phyloP scores from a whole-genome alignment of 2,329 filamentous ascomycete species.

The Cryphonectria parasitica region DNA sequence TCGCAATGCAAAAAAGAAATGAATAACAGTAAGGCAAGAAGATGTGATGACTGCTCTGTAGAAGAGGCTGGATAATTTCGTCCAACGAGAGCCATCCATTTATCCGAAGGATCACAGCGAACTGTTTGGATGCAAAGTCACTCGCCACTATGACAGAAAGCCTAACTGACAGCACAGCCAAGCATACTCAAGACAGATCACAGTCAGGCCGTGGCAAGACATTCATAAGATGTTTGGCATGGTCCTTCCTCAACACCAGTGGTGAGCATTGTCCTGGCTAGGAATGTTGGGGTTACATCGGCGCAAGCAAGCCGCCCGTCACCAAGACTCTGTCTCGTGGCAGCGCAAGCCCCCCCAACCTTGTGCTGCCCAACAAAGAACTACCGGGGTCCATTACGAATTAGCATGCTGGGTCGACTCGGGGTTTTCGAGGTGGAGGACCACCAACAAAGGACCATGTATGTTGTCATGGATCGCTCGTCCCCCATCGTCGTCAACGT shows the following conservation, averaged over 20 bases:
- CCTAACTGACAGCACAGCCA: background rate
- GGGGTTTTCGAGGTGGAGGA: background rate
- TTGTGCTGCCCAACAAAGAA: slow-evolving; percentile 9
- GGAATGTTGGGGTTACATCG: slow-evolving; percentile 13
- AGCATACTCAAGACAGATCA: background rate
- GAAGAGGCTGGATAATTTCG: background rate
- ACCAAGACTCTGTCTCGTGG: background rate
- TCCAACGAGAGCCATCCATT: background rate
- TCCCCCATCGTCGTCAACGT: background rate
- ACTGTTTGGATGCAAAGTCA: background rate
- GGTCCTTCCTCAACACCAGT: background rate
- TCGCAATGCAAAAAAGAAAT: background rate
- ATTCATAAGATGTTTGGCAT: background rate
- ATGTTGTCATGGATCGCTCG: background rate
- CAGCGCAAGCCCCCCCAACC: background rate
- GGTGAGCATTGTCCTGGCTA: background rate
- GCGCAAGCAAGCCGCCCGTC: background rate
- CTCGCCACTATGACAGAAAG: background rate
- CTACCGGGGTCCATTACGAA: background rate
- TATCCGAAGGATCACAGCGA: background rate
- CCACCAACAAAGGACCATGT: slow-evolving; percentile 3
- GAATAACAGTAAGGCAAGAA: background rate
- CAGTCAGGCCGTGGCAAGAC: background rate
- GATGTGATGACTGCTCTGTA: background rate
- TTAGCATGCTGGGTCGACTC: background rate